These are phyloP conservation scores for Fusarium coicis DNA, from an alignment of 2,329 filamentous ascomycete genomes.

Conservation along the genomic window DNA sequence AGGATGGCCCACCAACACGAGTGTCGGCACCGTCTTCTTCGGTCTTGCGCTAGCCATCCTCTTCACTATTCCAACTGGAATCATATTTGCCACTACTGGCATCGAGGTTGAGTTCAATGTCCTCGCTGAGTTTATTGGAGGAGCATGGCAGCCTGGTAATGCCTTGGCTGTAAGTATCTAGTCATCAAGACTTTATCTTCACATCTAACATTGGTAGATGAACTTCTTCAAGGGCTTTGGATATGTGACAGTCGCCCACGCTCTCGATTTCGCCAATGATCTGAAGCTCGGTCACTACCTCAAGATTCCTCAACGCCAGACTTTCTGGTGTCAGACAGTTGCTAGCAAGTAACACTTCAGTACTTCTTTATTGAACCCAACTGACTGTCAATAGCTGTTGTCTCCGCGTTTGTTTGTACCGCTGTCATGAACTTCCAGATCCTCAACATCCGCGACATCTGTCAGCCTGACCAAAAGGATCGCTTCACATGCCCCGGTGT, in stretches of 20 bases:
- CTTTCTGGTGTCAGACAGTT: constrained; percentile 49
- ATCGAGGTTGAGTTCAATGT: constrained; percentile 58
- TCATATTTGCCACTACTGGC: constrained; percentile 58
- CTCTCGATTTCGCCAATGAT: constrained; percentile 51
- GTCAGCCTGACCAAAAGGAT: constrained; percentile 49
- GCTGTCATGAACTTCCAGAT: constrained; percentile 54
- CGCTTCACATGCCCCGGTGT: constrained; percentile 52
- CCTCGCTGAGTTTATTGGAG: constrained; percentile 59
- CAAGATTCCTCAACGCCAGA: constrained; percentile 54
- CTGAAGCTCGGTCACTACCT: constrained; percentile 56
- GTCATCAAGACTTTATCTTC: rapidly evolving
- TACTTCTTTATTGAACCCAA: rapidly evolving
- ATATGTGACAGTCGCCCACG: constrained; percentile 52
- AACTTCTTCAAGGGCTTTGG: constrained; percentile 60
- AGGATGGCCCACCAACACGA: constrained; percentile 56
- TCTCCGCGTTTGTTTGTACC: constrained; percentile 50
- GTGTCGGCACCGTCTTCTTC: constrained; percentile 56
- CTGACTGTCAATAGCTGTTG: constrained; percentile 31
- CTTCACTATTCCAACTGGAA: constrained; percentile 58
- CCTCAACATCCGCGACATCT: constrained; percentile 50
- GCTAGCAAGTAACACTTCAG: constrained; percentile 31
- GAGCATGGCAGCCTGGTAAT: constrained; percentile 55
- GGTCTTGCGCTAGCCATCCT: constrained; percentile 55
- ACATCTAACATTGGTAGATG: constrained; percentile 43
- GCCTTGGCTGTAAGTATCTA: constrained; percentile 48